Evolutionary conservation across 805 yeast genomes (phyloP).

Genomic region (Torulaspora indica): DNA sequence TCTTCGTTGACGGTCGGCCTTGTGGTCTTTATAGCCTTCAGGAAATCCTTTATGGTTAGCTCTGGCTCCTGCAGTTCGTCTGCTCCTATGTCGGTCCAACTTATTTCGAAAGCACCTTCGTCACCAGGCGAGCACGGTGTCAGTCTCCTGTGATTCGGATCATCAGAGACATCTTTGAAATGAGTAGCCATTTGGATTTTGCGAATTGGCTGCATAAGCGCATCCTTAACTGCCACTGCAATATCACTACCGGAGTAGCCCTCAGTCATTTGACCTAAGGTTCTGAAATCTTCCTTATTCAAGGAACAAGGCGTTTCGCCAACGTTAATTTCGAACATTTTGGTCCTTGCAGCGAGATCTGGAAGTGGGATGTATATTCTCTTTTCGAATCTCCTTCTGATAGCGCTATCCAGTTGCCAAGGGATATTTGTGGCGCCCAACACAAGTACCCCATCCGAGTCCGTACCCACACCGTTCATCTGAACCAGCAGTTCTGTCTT

Average conservation of each 20-base stretch:
- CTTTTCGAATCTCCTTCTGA: conserved; percentile 91
- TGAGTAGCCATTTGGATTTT: conserved; percentile 95
- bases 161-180: conserved; percentile 58
- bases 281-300: conserved; percentile 63
- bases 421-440: conserved; percentile 98
- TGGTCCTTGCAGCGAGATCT: conserved; percentile 84
- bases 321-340: conserved; percentile 91
- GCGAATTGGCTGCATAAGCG: conserved; percentile 95
- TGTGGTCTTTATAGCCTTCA: conserved; percentile 84
- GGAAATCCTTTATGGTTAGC: conserved; percentile 83
- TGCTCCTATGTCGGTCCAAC: conserved; percentile 87
- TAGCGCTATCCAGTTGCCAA: conserved; percentile 97
- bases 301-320: conserved; percentile 85
- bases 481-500: conserved; percentile 94
- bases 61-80: conserved; percentile 89
- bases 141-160: conserved; percentile 41
- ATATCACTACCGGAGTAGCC: conserved; percentile 98
- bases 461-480: conserved; percentile 99
- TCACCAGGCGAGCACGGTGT: conserved; percentile 99
- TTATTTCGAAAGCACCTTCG: conserved; percentile 74
- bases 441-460: conserved; percentile 85
- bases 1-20: conserved; percentile 90
- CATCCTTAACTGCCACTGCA: conserved; percentile 94
- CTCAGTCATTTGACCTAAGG: conserved; percentile 87
- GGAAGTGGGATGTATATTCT: conserved; percentile 95